Conservation (phyloP, 2,329 filamentous ascomycete genomes). For the Corinectria fuckeliana region DNA sequence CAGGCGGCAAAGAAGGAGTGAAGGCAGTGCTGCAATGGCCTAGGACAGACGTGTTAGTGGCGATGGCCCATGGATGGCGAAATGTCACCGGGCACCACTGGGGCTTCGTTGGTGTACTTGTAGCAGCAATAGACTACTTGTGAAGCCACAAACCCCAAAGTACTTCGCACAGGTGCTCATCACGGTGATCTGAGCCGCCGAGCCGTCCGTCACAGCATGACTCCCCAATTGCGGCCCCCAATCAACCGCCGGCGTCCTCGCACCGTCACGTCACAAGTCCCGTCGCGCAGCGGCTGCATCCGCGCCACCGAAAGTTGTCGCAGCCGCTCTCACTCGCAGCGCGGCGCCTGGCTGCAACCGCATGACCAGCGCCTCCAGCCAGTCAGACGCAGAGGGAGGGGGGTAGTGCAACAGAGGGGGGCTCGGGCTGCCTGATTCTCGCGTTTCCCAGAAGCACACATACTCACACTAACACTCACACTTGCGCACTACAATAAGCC, state of each 20-base stretch:
- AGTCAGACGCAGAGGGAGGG: constrained; percentile 4
- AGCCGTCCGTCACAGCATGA: constrained; percentile 1
- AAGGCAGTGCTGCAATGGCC: background rate
- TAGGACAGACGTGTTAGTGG: background rate
- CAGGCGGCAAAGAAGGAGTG: constrained; percentile 27
- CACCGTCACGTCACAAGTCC: constrained; percentile 15
- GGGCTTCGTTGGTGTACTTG: background rate
- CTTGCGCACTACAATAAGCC: background rate
- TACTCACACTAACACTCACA: no score
- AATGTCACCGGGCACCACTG: background rate
- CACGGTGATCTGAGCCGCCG: background rate
- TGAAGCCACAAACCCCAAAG: constrained; percentile 2
- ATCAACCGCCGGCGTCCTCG: background rate
- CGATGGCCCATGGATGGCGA: background rate
- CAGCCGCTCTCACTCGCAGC: constrained; percentile 11
- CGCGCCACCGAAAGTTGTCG: constrained; percentile 3
- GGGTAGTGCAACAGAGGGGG: no score
- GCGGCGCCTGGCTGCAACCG: background rate
- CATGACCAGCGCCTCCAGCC: constrained; percentile 2
- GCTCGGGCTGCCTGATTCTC: background rate
- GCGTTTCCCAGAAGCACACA: background rate
- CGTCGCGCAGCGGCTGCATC: constrained; percentile 15
- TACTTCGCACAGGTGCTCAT: background rate
- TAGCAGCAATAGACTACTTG: background rate
- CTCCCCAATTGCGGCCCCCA: constrained; percentile 7